These are phyloP conservation scores for Candida koratica DNA, from an alignment of 805 yeast genomes.

Conservation along the genomic window DNA sequence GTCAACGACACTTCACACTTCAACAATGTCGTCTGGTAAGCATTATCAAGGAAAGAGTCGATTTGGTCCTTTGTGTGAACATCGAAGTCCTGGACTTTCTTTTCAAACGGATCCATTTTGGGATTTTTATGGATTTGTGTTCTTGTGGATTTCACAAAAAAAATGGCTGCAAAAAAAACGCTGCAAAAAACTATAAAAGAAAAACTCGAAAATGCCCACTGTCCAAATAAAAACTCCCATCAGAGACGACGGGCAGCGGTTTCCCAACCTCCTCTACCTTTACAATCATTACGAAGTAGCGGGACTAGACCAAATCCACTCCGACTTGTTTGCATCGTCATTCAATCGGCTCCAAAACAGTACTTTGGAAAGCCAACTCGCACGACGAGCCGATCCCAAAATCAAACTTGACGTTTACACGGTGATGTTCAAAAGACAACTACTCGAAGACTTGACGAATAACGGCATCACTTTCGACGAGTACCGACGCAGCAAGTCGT, in stretches of 20 bases:
- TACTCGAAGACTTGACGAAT: conserved; percentile 8
- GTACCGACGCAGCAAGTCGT: conserved; percentile 5
- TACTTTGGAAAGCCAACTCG: conserved; percentile 4
- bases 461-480: conserved; percentile 10
- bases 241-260: conserved; percentile 2
- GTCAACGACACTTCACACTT: conserved; percentile 10
- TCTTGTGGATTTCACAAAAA: not conserved
- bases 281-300: conserved; percentile 12
- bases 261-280: conserved; percentile 2
- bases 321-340: not conserved
- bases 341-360: conserved; percentile 8
- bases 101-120: conserved; percentile 11
- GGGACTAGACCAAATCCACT: conserved; percentile 8
- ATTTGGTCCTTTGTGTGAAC: conserved; percentile 2
- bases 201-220: not conserved
- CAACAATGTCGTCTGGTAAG: not conserved
- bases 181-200: conserved; percentile 3
- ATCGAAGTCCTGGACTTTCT: conserved; percentile 7
- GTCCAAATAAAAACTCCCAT: conserved; percentile 1
- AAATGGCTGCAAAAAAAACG: conserved; percentile 4
- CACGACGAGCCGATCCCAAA: not conserved
- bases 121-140: too few relatives aligned
- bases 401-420: conserved; percentile 1
- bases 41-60: conserved; percentile 7
- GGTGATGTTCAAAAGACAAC: conserved; percentile 11